Conservation (phyloP, 108 stramenopile species). For the Cylindrotheca fusiformis region DNA sequence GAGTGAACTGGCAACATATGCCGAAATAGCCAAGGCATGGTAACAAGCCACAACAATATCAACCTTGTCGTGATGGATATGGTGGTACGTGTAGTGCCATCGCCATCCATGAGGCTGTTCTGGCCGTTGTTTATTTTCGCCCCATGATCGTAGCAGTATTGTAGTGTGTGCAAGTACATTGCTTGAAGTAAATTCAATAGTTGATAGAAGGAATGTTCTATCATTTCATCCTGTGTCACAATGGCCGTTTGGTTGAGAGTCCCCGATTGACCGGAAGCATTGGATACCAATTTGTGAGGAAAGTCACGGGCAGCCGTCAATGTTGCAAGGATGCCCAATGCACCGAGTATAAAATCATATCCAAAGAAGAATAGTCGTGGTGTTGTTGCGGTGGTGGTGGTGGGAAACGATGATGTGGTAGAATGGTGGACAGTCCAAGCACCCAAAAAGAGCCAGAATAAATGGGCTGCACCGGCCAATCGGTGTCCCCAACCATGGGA, state of each 20-base stretch:
- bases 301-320: conserved; percentile 74
- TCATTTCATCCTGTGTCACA: conserved; percentile 86
- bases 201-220: conserved; percentile 88
- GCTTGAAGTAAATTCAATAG: conserved; percentile 69
- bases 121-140: no score
- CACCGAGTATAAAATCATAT: conserved; percentile 65
- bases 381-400: neutral
- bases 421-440: conserved; percentile 1
- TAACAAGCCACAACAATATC: conserved; percentile 38
- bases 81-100: neutral
- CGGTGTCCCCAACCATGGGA: conserved; percentile 19
- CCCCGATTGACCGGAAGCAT: conserved; percentile 61
- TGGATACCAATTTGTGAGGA: conserved; percentile 54
- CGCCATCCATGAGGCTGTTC: neutral
- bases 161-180: conserved; percentile 51
- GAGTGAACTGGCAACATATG: conserved; percentile 70
- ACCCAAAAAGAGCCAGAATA: conserved; percentile 2
- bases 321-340: conserved; percentile 54
- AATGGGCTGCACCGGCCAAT: conserved; percentile 6
- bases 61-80: conserved; percentile 1
- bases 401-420: conserved; percentile 1
- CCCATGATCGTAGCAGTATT: conserved; percentile 7
- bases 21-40: conserved; percentile 70
- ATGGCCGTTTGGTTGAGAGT: conserved; percentile 63
- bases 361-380: conserved; percentile 17